Evolutionary conservation across 495 filamentous ascomycete species (phyloP).

Genomic region (Letharia columbiana): DNA sequence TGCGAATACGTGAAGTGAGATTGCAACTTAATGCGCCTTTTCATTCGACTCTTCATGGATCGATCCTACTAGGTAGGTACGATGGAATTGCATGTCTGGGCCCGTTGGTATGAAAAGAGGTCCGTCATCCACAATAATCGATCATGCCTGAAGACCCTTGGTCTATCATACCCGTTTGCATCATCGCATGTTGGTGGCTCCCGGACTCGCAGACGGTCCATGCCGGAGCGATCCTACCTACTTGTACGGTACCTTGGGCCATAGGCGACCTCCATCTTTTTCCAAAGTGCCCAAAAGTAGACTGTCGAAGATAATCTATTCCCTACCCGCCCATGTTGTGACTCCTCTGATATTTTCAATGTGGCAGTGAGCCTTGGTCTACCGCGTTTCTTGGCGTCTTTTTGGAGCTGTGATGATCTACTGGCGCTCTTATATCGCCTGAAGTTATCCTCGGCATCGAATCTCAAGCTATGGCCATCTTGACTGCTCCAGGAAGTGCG

Average conservation of each 20-base stretch:
- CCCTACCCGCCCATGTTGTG: background rate
- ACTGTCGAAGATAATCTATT: background rate
- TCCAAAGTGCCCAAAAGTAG: background rate
- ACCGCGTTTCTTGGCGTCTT: background rate
- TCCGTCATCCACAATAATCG: background rate
- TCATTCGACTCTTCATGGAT: background rate
- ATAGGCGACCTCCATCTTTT: background rate
- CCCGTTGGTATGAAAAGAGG: background rate
- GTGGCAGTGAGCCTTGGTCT: slow-evolving; percentile 2
- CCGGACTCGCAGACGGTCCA: slow-evolving; percentile 3
- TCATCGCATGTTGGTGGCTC: background rate
- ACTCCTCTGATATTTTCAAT: background rate
- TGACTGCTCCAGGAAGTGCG: background rate
- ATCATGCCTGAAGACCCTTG: background rate
- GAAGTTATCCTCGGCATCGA: slow-evolving; percentile 13
- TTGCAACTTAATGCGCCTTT: background rate
- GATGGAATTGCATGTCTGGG: background rate
- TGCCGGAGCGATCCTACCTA: slow-evolving; percentile 6
- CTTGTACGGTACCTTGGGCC: background rate
- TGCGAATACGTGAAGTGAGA: background rate
- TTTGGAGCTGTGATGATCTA: background rate
- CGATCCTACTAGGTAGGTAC: background rate
- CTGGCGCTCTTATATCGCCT: slow-evolving; percentile 16
- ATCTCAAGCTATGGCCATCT: slow-evolving; percentile 5
- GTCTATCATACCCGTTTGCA: background rate